Percentiles rank a stretch among this genome's conserved stretches.
phyloP scores from a whole-genome alignment of 805 yeast genomes.

The Spathaspora girioi region DNA sequence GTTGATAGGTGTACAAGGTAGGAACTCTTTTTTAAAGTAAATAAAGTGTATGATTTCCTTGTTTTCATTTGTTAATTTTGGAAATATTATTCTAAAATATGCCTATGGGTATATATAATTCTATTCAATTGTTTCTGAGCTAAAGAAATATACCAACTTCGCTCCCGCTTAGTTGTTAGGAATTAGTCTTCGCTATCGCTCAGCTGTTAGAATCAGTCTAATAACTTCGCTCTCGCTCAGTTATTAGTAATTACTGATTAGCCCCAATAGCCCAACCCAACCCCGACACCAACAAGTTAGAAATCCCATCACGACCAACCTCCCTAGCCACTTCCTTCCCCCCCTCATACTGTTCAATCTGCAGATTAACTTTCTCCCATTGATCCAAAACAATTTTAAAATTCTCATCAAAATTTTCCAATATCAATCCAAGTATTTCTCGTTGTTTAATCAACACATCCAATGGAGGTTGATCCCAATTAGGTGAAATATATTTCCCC shows the following conservation, averaged over 20 bases:
- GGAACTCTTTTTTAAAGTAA: too few species aligned
- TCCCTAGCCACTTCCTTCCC: neutral
- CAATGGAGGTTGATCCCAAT: constrained; percentile 21
- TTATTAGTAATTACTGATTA: constrained; percentile 12
- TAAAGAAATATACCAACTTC: too few species aligned
- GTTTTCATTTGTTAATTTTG: too few species aligned
- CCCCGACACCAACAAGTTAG: constrained; percentile 50
- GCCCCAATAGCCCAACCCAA: constrained; percentile 68
- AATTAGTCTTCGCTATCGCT: too few species aligned
- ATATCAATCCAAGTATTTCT: constrained; percentile 48
- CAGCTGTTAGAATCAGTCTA: too few species aligned
- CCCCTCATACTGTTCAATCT: constrained; percentile 18
- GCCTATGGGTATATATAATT: too few species aligned
- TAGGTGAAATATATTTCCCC: constrained; percentile 46
- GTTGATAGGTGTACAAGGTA: too few species aligned
- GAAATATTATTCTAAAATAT: too few species aligned
- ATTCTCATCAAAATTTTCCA: constrained; percentile 40
- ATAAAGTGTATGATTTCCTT: too few species aligned
- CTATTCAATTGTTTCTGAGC: too few species aligned
- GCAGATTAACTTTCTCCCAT: constrained; percentile 52
- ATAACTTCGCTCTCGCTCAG: too few species aligned
- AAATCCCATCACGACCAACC: constrained; percentile 40
- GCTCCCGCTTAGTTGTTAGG: too few species aligned
- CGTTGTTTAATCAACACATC: constrained; percentile 46
- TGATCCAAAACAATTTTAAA: constrained; percentile 54